phyloP scores from a whole-genome alignment of 1,284 basidiomycete genomes.

The Tremellales sp. region DNA sequence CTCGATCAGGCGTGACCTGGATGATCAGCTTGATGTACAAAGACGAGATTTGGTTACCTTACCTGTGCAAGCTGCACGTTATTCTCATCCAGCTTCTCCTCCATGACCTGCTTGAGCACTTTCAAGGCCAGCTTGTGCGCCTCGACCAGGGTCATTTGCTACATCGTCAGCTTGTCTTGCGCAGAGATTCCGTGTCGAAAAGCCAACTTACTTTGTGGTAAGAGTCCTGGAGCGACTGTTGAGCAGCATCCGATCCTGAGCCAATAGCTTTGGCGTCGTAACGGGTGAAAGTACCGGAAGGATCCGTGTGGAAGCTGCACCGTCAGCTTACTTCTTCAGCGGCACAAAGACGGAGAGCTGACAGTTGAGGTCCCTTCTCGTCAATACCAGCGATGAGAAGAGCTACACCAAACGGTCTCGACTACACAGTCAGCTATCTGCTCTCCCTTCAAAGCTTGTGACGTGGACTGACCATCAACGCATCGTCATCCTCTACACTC shows the following conservation, averaged over 20 bases:
- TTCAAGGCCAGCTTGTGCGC: constrained; percentile 81
- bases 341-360: constrained; percentile 26
- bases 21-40: background rate
- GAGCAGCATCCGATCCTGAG: constrained; percentile 95
- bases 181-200: background rate
- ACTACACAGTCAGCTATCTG: constrained; percentile 53
- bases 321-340: constrained; percentile 8
- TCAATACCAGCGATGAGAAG: constrained; percentile 95
- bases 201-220: constrained; percentile 74
- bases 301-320: constrained; percentile 89
- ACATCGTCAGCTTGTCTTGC: background rate
- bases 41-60: too few species aligned
- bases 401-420: constrained; percentile 96
- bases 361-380: constrained; percentile 94
- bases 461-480: constrained; percentile 72
- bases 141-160: constrained; percentile 91
- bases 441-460: background rate
- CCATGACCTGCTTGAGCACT: constrained; percentile 99
- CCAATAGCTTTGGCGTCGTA: constrained; percentile 99
- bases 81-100: constrained; percentile 96
- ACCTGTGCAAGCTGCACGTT: constrained; percentile 97
- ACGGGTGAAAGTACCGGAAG: constrained; percentile 95
- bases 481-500: constrained; percentile 97
- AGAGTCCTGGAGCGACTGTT: constrained; percentile 94
- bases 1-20: constrained; percentile 67